These are phyloP conservation scores for Coemansia sp. DNA, from an alignment of 371 early-diverging fungal species.

Conservation along the genomic window DNA sequence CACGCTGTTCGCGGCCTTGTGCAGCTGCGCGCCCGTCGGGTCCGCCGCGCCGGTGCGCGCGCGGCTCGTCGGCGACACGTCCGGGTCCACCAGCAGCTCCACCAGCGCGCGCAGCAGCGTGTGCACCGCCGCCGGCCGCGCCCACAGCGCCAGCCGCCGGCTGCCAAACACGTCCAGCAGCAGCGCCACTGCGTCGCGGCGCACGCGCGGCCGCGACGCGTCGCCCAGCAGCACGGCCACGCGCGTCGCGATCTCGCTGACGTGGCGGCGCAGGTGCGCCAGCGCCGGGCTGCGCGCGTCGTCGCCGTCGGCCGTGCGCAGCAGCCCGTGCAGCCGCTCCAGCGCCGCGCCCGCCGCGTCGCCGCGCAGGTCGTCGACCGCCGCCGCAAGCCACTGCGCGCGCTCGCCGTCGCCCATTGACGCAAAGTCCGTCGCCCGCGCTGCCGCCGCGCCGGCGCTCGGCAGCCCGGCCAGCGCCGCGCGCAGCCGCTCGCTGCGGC, in stretches of 20 bases:
- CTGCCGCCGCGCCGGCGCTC: not conserved
- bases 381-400: slow-evolving; percentile 59
- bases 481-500: slow-evolving; percentile 23
- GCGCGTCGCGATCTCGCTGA: slow-evolving; percentile 72
- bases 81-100: slow-evolving; percentile 74
- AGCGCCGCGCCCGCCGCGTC: slow-evolving; percentile 75
- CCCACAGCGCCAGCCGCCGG: slow-evolving; percentile 60
- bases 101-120: slow-evolving; percentile 74
- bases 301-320: slow-evolving; percentile 48
- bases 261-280: slow-evolving; percentile 56
- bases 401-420: slow-evolving; percentile 38
- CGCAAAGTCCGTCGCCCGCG: slow-evolving; percentile 47
- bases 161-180: slow-evolving; percentile 76
- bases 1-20: slow-evolving; percentile 80
- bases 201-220: slow-evolving; percentile 60
- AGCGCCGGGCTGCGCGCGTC: slow-evolving; percentile 19
- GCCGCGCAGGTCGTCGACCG: slow-evolving; percentile 75
- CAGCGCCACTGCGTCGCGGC: slow-evolving; percentile 76
- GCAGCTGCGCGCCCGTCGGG: slow-evolving; percentile 53
- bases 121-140: slow-evolving; percentile 63
- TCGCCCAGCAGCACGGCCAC: slow-evolving; percentile 77
- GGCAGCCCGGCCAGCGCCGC: slow-evolving; percentile 14
- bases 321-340: slow-evolving; percentile 71
- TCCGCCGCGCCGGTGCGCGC: slow-evolving; percentile 44
- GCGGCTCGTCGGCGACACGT: slow-evolving; percentile 61